Conservation (phyloP, 345 rosid species). For the Reutealis trisperma region DNA sequence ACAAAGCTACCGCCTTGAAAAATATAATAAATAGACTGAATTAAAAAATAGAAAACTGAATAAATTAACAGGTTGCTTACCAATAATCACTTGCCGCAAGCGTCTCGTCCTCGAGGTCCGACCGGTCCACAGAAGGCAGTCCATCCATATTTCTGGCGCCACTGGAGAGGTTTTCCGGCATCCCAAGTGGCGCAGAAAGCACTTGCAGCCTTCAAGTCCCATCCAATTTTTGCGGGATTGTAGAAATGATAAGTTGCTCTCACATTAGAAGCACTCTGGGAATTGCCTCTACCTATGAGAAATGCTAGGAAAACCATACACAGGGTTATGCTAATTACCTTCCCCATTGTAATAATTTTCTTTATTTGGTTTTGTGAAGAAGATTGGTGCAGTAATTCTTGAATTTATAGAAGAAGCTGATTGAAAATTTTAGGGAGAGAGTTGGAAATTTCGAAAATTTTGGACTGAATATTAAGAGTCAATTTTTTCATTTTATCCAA, state of each 20-base stretch:
- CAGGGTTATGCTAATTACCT: neutral
- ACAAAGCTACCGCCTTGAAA: too few relatives aligned
- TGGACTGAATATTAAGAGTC: neutral
- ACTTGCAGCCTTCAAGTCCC: conserved; percentile 52
- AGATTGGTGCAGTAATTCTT: neutral
- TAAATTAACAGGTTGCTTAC: too few relatives aligned
- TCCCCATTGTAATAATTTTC: neutral
- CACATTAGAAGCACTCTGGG: conserved; percentile 39
- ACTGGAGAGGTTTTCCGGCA: conserved; percentile 48
- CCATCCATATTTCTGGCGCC: conserved; percentile 71
- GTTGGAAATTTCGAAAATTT: neutral
- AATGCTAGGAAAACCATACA: neutral
- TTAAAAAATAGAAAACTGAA: too few relatives aligned
- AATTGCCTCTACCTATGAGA: neutral
- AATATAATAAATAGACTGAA: too few relatives aligned
- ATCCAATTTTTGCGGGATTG: conserved; percentile 41
- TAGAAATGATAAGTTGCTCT: conserved; percentile 62
- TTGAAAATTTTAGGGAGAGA: too few relatives aligned
- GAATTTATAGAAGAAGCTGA: neutral
- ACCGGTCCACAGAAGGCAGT: conserved; percentile 44
- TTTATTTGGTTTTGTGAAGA: neutral
- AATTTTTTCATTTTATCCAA: neutral
- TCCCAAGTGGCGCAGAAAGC: conserved; percentile 73
- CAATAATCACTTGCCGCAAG: conserved; percentile 40
- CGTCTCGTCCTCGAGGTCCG: conserved; percentile 5